These are phyloP conservation scores for Pleurotus giganteus DNA, from an alignment of 768 basidiomycete species.

Conservation along the genomic window DNA sequence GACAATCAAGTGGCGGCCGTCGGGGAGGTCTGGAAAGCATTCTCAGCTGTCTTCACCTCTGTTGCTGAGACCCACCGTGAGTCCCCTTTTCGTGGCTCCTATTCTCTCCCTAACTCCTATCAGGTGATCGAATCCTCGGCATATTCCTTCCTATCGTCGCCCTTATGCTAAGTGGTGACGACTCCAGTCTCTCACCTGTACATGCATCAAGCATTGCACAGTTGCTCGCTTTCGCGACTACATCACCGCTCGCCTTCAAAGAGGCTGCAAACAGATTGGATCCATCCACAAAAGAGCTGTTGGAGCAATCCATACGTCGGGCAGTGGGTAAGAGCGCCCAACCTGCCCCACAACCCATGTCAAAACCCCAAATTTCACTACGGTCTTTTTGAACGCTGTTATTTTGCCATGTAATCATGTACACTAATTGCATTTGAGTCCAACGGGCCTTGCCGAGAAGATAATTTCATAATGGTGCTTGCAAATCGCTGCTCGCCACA, in stretches of 20 bases:
- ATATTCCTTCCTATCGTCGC: conserved; percentile 75
- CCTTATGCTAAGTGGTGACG: conserved; percentile 60
- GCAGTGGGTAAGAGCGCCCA: conserved; percentile 54
- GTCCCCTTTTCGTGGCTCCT: conserved; percentile 24
- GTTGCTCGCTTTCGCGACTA: conserved; percentile 68
- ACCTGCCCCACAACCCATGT: conserved; percentile 26
- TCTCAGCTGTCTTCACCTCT: conserved; percentile 59
- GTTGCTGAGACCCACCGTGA: conserved; percentile 62
- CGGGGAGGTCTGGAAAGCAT: conserved; percentile 81
- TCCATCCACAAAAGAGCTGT: conserved; percentile 46
- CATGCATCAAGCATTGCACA: conserved; percentile 63
- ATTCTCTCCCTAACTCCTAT: conserved; percentile 10
- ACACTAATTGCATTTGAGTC: background rate
- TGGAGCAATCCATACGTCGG: conserved; percentile 80
- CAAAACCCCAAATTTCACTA: conserved; percentile 78
- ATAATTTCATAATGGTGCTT: no score
- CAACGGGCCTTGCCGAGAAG: background rate
- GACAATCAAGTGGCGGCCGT: conserved; percentile 62
- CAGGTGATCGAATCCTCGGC: conserved; percentile 66
- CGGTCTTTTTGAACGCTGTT: conserved; percentile 55
- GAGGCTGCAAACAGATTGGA: conserved; percentile 76
- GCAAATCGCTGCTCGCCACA: no score
- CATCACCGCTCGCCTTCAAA: conserved; percentile 76
- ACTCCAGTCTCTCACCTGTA: conserved; percentile 37
- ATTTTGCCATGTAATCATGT: background rate